Evolutionary conservation across 306 rosid genomes (phyloP).

Genomic region (Sechiopsis laciniata): DNA sequence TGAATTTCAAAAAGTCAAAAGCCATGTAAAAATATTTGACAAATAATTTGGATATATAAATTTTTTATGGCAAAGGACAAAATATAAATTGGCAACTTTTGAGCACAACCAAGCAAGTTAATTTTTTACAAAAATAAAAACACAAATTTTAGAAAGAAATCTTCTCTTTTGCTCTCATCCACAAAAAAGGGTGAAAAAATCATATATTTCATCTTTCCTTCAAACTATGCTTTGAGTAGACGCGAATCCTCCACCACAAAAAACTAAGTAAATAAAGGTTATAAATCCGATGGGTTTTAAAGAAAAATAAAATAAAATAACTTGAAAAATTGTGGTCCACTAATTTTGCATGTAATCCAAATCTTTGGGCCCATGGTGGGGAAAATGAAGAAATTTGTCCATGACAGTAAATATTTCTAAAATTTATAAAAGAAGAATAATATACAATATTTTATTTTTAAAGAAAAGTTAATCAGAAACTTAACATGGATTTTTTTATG

Average conservation of each 20-base stretch:
- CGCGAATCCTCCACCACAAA: conserved; percentile 13
- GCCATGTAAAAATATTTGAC: neutral
- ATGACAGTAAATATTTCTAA: neutral
- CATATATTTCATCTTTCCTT: neutral
- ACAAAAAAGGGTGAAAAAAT: conserved; percentile 2
- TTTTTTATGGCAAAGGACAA: conserved; percentile 11
- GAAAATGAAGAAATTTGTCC: neutral
- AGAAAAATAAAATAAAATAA: neutral
- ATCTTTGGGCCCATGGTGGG: neutral
- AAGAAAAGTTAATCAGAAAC: too few relatives aligned
- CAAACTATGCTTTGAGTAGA: neutral
- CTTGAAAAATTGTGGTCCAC: neutral
- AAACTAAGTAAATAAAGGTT: neutral
- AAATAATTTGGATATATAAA: neutral
- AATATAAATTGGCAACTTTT: neutral
- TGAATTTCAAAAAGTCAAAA: neutral
- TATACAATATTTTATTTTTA: too few relatives aligned
- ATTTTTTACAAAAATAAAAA: too few relatives aligned
- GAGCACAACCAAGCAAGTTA: neutral
- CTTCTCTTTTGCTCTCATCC: conserved; percentile 23
- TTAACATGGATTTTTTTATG: too few relatives aligned
- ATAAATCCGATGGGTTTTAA: neutral
- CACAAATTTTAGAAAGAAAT: neutral
- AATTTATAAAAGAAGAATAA: too few relatives aligned
- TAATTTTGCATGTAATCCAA: neutral